Evolutionary conservation across 106 monocot genomes (phyloP).

Genomic region (Dioscorea alata): DNA sequence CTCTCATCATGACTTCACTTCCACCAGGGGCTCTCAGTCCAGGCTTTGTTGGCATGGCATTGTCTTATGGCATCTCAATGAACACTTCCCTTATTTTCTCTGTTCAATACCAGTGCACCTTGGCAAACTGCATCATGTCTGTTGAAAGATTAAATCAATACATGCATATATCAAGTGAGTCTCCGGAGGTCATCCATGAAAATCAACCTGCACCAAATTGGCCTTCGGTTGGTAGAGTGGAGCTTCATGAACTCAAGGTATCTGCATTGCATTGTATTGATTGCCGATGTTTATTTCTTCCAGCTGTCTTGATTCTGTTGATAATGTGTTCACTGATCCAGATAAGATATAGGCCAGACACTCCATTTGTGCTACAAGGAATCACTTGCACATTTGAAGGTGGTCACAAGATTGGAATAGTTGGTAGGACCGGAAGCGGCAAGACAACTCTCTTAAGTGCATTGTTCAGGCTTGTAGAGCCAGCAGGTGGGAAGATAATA

Average conservation of each 20-base stretch:
- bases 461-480: constrained; percentile 83
- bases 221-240: constrained; percentile 72
- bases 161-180: constrained; percentile 75
- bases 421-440: constrained; percentile 92
- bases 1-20: constrained; percentile 80
- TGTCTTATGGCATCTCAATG: constrained; percentile 91
- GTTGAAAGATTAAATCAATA: constrained; percentile 93
- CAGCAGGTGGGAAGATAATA: constrained; percentile 57
- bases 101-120: constrained; percentile 76
- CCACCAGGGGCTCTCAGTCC: constrained; percentile 79
- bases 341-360: constrained; percentile 65
- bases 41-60: constrained; percentile 87
- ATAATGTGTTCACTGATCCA: constrained; percentile 19
- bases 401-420: constrained; percentile 81
- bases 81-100: constrained; percentile 73
- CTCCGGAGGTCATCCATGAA: constrained; percentile 57
- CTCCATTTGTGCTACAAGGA: constrained; percentile 59
- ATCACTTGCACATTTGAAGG: constrained; percentile 81
- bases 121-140: constrained; percentile 87
- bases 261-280: background rate
- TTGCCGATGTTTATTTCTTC: background rate
- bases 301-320: background rate
- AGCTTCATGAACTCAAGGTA: constrained; percentile 78
- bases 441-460: constrained; percentile 78
- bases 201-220: constrained; percentile 54